Base-by-base conservation (phyloP, 768 basidiomycete genomes). In the Sarcodon sp. region DNA sequence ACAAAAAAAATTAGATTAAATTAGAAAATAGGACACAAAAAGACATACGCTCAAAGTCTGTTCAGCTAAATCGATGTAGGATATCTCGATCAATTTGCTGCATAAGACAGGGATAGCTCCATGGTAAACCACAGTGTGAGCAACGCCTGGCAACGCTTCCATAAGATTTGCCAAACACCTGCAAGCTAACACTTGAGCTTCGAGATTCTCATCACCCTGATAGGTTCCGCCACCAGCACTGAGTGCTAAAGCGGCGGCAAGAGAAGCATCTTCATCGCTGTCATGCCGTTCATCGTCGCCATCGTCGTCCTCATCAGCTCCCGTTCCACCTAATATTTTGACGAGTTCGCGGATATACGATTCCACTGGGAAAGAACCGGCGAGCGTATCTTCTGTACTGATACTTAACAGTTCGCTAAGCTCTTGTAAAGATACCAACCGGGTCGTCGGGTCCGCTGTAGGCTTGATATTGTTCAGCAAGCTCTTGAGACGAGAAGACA, bases 91-190 rank as follows among this genome's bases (percentile, higher is more conserved):
- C 51, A 99, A 69, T 64, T 99, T 98, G 76, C 87, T 87, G 76
- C 94, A 98, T 43, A 99, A 75, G 33, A 94, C 91, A 13, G 92
- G 92, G 50, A 99, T 93, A 13, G 94, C 96, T n/a, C 94, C 94
- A 58, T 94, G 88, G 62, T 96, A 89, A 35, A 98, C 94, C 56
- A 99, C 83, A 41, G 90, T 92, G 60, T 97, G 92, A n/a, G 91
- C 90, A 37, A 91, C 86, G 21, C 93, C 92, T 13, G 96, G 96
- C 16, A 98, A 73, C n/a, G 92, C 94, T 64, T 98, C 96, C 90
- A 98, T 93, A 48, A 99, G 73, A 63, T 99, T 98, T 44, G 93
- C 94, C 46, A 99, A 71, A 61, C 96, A 99, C 53, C 96, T 76
- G 64, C 93, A 97, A 31, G 96, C 96, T 43, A 98, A 75, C 45